Percentiles rank a stretch among this genome's conserved stretches.
These are phyloP conservation scores for Fusarium sp. DNA, from an alignment of 2,329 filamentous ascomycete genomes.

Conservation along the genomic window DNA sequence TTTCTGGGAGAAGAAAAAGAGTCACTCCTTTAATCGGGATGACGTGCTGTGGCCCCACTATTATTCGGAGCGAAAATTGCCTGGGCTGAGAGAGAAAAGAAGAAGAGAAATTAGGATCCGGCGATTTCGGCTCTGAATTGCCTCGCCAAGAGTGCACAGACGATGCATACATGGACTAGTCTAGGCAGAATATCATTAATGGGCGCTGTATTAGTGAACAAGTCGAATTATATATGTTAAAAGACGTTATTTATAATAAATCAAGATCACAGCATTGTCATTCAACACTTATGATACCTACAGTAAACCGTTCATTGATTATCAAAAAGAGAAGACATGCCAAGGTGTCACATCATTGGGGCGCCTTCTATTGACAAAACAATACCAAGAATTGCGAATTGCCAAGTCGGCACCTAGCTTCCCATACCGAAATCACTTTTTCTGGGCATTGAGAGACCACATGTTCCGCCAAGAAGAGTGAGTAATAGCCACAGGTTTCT, in stretches of 20 bases:
- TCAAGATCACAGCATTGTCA: not conserved
- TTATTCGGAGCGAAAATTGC: not conserved
- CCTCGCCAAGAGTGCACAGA: slow-evolving; percentile 25
- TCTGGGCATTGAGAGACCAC: not conserved
- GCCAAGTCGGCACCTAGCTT: slow-evolving; percentile 15
- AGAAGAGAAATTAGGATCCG: not conserved
- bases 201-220: fast-evolving
- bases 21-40: slow-evolving; percentile 18
- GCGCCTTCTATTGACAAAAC: not conserved
- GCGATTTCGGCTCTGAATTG: slow-evolving; percentile 18
- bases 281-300: not conserved
- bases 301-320: fast-evolving
- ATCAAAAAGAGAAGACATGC: not conserved
- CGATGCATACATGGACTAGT: slow-evolving; percentile 1
- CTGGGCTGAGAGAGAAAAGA: not conserved
- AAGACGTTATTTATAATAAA: fast-evolving
- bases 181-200: not conserved
- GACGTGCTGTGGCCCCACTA: slow-evolving; percentile 20
- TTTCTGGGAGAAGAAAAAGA: slow-evolving; percentile 1
- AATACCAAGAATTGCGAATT: not conserved
- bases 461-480: too few species aligned
- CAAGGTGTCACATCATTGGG: not conserved
- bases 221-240: not conserved
- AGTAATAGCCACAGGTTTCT: too few species aligned
- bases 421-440: slow-evolving; percentile 4